A percentile compares a stretch with the other conserved stretches of the same genome.
Evolutionary conservation across 1,139 yeast species (phyloP).

Genomic region (Pichia sp.): DNA sequence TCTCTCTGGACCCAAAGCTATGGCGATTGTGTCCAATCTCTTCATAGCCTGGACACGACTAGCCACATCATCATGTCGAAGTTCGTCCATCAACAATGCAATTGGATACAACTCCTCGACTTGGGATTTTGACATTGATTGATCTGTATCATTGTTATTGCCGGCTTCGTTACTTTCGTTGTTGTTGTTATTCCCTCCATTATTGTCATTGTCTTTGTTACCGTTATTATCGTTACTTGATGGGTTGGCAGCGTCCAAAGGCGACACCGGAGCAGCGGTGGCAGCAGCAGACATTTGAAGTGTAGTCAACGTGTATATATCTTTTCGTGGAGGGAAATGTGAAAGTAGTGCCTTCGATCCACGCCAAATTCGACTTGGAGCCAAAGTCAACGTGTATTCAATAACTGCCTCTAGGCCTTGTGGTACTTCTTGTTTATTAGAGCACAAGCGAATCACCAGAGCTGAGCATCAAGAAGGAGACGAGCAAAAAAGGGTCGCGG

Average conservation of each 20-base stretch:
- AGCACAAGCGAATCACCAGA: background rate
- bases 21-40: constrained; percentile 87
- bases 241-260: background rate
- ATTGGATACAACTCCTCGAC: constrained; percentile 79
- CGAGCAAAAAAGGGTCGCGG: no score
- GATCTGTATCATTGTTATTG: background rate
- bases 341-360: no score
- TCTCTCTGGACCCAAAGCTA: constrained; percentile 92
- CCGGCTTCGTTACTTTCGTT: background rate
- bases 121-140: constrained; percentile 2
- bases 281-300: background rate
- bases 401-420: background rate
- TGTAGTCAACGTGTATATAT: background rate
- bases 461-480: background rate
- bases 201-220: background rate
- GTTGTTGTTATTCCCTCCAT: background rate
- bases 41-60: constrained; percentile 94
- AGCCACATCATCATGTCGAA: constrained; percentile 87
- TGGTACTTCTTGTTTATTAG: background rate
- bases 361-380: no score
- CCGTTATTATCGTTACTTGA: background rate
- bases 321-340: no score
- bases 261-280: background rate
- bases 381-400: no score
- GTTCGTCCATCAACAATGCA: constrained; percentile 94